phyloP scores from a whole-genome alignment of 176 grass and related monocot species.

The Musa itinerans region DNA sequence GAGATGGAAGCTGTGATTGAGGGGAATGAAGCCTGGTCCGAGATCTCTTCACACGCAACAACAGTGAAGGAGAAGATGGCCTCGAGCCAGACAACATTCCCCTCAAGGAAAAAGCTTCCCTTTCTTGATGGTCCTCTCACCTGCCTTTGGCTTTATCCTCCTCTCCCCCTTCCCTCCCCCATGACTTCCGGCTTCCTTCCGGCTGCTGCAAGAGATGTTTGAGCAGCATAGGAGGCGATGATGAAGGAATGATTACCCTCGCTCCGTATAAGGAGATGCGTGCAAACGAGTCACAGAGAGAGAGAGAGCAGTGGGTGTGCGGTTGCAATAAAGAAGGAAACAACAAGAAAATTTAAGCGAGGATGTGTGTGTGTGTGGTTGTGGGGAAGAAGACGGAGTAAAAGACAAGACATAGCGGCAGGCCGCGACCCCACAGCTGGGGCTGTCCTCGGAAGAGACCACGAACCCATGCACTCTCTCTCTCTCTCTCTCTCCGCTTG shows the following conservation, averaged over 20 bases:
- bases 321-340: not conserved
- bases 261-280: not conserved
- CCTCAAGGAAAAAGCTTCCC: constrained; percentile 12
- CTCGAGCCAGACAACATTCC: constrained; percentile 23
- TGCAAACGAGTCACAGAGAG: not conserved
- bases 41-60: constrained; percentile 27
- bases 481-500: not conserved
- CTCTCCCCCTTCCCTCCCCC: not conserved
- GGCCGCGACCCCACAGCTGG: not conserved
- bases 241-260: constrained; percentile 14
- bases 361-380: not conserved
- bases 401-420: constrained; percentile 1
- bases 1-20: constrained; percentile 51
- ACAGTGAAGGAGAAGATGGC: not conserved
- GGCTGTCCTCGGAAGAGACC: not conserved
- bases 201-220: not conserved
- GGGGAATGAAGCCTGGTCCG: constrained; percentile 99
- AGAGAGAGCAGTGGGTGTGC: not conserved
- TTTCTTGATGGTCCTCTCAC: not conserved
- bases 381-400: not conserved
- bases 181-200: constrained; percentile 6
- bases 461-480: not conserved
- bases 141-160: not conserved
- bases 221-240: not conserved
- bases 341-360: no score